Percentiles rank a stretch among this genome's conserved stretches.
These are phyloP conservation scores for Wickerhamomyces sydowiorum DNA, from an alignment of 805 yeast genomes.

Conservation along the genomic window DNA sequence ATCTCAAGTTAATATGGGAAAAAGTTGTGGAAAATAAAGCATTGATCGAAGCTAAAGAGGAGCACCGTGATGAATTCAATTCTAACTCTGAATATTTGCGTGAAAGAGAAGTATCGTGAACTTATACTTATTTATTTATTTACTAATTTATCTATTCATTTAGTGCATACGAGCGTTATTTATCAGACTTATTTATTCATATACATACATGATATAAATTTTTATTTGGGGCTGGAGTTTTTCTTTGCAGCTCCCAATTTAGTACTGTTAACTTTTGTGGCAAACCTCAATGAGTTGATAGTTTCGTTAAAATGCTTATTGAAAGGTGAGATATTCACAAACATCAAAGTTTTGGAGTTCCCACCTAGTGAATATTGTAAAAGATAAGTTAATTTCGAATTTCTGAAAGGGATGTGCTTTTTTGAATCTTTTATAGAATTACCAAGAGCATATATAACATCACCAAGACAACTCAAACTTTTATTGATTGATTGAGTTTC, in stretches of 20 bases:
- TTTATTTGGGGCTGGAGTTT: not conserved
- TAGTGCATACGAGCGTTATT: not conserved
- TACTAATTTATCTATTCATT: slow-evolving; percentile 6
- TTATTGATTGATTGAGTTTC: slow-evolving; percentile 90
- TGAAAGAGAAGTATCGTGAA: not conserved
- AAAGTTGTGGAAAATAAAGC: slow-evolving; percentile 24
- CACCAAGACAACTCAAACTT: slow-evolving; percentile 83
- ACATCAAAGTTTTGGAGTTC: slow-evolving; percentile 85
- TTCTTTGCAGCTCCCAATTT: slow-evolving; percentile 17
- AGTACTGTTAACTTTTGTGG: slow-evolving; percentile 71
- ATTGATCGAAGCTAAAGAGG: not conserved
- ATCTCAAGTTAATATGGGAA: slow-evolving; percentile 32
- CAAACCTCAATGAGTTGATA: slow-evolving; percentile 80
- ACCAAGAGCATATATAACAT: slow-evolving; percentile 73
- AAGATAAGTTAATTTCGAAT: slow-evolving; percentile 85
- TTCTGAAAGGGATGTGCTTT: slow-evolving; percentile 85
- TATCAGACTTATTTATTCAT: not conserved
- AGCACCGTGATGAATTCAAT: not conserved
- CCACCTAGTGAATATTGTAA: slow-evolving; percentile 83
- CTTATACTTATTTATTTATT: slow-evolving; percentile 4
- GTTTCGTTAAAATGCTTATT: slow-evolving; percentile 65
- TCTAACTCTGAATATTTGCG: not conserved
- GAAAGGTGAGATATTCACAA: slow-evolving; percentile 80
- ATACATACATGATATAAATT: not conserved
- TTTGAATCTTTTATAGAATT: slow-evolving; percentile 26